phyloP scores from a whole-genome alignment of 2,329 filamentous ascomycete species.

The Fusarium tupiense region DNA sequence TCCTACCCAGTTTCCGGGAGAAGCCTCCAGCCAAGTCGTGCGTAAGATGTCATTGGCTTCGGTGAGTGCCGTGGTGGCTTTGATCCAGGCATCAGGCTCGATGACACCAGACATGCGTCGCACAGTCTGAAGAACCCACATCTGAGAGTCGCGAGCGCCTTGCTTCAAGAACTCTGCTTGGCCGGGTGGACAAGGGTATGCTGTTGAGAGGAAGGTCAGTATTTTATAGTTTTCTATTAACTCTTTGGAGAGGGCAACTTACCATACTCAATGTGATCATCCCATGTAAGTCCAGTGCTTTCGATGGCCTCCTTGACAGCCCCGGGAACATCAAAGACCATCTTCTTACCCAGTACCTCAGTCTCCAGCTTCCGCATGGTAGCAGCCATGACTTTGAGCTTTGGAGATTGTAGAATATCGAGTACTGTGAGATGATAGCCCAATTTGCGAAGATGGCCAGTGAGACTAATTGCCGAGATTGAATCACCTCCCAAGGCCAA shows the following conservation, averaged over 20 bases:
- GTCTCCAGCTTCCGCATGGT: neutral
- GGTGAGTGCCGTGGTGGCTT: neutral
- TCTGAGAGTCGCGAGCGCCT: neutral
- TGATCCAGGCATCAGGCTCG: neutral
- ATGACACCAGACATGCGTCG: neutral
- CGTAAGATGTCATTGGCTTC: neutral
- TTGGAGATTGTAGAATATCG: neutral
- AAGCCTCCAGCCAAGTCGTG: neutral
- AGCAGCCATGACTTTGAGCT: neutral
- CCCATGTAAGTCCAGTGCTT: neutral
- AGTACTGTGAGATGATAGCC: neutral
- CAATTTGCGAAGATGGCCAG: neutral
- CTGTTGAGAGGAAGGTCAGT: neutral
- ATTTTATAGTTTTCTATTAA: accelerated
- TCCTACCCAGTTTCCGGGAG: neutral
- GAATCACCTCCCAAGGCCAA: neutral
- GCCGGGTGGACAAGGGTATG: neutral
- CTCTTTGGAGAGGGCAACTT: accelerated
- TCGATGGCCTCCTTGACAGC: neutral
- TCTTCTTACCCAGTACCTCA: accelerated
- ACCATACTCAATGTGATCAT: neutral
- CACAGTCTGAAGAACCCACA: neutral
- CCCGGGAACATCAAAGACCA: accelerated
- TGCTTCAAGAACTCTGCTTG: neutral
- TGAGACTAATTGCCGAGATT: neutral